Percentiles rank a stretch among this genome's conserved stretches.
phyloP scores from a whole-genome alignment of 495 filamentous ascomycete genomes.

The Letharia lupina region DNA sequence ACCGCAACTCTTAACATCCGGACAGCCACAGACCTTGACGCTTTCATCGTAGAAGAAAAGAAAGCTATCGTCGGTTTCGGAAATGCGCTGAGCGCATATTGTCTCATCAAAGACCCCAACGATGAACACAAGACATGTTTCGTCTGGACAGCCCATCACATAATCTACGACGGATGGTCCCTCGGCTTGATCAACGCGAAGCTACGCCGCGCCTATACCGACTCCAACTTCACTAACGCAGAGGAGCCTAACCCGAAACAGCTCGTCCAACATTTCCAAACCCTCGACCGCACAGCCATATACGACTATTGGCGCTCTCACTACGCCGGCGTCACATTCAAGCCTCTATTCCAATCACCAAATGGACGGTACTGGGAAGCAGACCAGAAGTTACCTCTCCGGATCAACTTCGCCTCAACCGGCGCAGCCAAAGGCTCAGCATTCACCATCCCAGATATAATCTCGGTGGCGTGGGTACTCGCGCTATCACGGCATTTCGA shows the following conservation, averaged over 20 bases:
- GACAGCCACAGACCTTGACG: not conserved
- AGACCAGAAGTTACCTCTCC: not conserved
- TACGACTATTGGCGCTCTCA: not conserved
- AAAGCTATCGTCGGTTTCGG: not conserved
- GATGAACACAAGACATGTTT: not conserved
- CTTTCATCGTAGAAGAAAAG: not conserved
- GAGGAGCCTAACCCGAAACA: not conserved
- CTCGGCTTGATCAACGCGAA: not conserved
- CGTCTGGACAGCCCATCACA: slow-evolving; percentile 1
- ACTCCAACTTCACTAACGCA: too few relatives aligned
- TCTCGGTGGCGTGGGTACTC: not conserved
- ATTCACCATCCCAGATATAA: not conserved
- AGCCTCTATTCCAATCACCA: not conserved
- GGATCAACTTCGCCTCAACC: not conserved
- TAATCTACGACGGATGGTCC: not conserved
- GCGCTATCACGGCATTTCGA: not conserved
- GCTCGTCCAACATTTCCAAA: not conserved
- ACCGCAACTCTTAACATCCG: not conserved
- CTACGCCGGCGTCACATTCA: not conserved
- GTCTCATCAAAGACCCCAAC: not conserved
- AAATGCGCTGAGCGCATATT: not conserved
- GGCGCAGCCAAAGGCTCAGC: not conserved
- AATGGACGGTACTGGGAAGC: not conserved
- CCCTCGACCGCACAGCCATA: not conserved
- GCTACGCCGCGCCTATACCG: not conserved